Evolutionary conservation across 768 basidiomycete species (phyloP), one percentile per base, ranked within the genome.

Genomic region (Panellus pusillus): DNA sequence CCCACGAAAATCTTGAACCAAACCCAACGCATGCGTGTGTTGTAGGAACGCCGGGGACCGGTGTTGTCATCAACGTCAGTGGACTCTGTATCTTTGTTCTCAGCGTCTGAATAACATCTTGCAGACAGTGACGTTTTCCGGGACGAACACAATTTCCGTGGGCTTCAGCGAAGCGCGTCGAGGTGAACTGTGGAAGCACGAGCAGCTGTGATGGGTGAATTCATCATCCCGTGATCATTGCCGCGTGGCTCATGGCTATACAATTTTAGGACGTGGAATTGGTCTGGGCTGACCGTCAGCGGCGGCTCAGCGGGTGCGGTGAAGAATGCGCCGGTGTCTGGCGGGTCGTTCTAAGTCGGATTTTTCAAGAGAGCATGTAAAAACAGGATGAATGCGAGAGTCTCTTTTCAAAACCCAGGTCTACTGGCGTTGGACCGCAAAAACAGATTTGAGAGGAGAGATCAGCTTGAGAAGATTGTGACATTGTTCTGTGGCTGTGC

Each of bases 121-220:
- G 15, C 44, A 64, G 61, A 55, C 47, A 4, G 63, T 64, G 13
- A 58, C 61, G 4, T 62, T 64, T 47, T 39, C 48, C 9, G 61
- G 61, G 12, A 53, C 58, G 1, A 64, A 64, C 44, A 62, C 58
- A 12, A 57, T 64, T 15, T 19, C 61, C 1, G 63, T 64, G 4
- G 55, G 44, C 57, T 13, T 15, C 51, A 8, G 62, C 62, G 1
- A 47, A 61, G 7, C 62, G 58, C 17, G 62, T 63, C 7, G 44
- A 57, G 51, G 63, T 64, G 27, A 61, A 61, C 50, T 64, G 63
- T 15, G 63, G 61, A 6, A 55, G 53, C 38, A 52, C 60, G 13
- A 56, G 53, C 48, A 63, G 56, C 44, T 63, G 62, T 29, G 44
- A 31, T 6, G 62, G 60, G 60, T 63, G 27, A 36, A 49, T 48